Percentiles rank a stretch among this genome's conserved stretches.
These are phyloP conservation scores for Macroventuria anomochaeta DNA, from an alignment of 2,329 filamentous ascomycete genomes.

Conservation along the genomic window DNA sequence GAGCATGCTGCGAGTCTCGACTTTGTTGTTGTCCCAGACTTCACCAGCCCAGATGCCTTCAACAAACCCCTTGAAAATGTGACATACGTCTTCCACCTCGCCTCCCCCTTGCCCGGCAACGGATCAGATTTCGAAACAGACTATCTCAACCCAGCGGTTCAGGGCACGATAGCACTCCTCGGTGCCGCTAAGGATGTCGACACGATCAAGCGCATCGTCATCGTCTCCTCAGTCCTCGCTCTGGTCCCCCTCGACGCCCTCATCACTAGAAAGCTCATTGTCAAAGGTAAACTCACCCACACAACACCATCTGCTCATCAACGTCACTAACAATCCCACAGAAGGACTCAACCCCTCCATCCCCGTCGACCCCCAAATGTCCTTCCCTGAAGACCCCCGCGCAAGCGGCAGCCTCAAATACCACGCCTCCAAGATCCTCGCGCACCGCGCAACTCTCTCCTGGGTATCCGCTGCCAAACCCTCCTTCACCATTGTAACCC, in stretches of 20 bases:
- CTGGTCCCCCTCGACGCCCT: constrained; percentile 21
- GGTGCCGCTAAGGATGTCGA: constrained; percentile 27
- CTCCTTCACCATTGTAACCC: constrained; percentile 28
- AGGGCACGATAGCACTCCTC: constrained; percentile 32
- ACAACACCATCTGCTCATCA: no score
- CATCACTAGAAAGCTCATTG: neutral
- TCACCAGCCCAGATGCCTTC: constrained; percentile 21
- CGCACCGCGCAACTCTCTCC: constrained; percentile 33
- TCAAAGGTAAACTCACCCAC: constrained; percentile 3
- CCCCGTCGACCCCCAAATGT: constrained; percentile 15
- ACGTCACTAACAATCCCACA: neutral
- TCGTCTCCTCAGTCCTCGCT: constrained; percentile 33
- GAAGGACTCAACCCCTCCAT: constrained; percentile 15
- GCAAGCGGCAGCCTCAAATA: constrained; percentile 22
- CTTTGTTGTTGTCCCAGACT: constrained; percentile 24
- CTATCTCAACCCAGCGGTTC: constrained; percentile 35
- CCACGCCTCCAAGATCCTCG: constrained; percentile 33
- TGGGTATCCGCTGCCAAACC: constrained; percentile 28
- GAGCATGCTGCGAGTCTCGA: constrained; percentile 13
- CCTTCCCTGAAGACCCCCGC: constrained; percentile 11
- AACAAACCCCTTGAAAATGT: constrained; percentile 27
- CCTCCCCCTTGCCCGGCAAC: constrained; percentile 34
- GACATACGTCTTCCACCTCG: constrained; percentile 38
- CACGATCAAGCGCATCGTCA: constrained; percentile 35
- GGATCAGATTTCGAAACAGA: constrained; percentile 25